Evolutionary conservation across 257 asterid genomes (phyloP).

Genomic region (Jasminum sambac): DNA sequence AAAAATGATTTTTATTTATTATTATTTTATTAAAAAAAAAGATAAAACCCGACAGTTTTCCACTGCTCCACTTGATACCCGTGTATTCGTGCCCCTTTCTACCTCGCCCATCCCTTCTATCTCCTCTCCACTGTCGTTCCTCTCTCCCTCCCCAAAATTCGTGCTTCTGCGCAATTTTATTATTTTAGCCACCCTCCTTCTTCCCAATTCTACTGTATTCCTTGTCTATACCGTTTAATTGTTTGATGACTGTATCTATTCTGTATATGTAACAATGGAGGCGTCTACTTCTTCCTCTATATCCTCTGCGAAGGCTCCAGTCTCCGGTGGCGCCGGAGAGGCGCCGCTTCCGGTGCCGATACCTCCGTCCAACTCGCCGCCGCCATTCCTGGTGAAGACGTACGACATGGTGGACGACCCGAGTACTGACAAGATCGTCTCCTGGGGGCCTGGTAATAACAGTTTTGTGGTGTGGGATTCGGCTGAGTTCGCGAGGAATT

Average conservation of each 20-base stretch:
- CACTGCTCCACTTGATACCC: no score
- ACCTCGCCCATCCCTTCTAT: no score
- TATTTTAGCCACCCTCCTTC: no score
- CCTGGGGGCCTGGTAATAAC: constrained; percentile 69
- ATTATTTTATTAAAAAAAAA: no score
- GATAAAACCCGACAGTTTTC: no score
- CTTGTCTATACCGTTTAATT: neutral
- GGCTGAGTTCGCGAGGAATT: constrained; percentile 60
- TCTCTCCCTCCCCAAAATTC: neutral
- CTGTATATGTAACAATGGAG: constrained; percentile 29
- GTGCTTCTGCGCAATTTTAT: neutral
- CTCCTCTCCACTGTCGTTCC: neutral
- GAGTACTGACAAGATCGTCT: constrained; percentile 59
- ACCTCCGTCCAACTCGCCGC: constrained; percentile 56
- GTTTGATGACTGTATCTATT: constrained; percentile 16
- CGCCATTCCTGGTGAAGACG: constrained; percentile 77
- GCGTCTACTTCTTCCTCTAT: constrained; percentile 25
- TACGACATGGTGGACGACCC: constrained; percentile 89
- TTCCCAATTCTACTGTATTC: neutral
- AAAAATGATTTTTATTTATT: no score
- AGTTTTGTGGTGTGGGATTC: constrained; percentile 85
- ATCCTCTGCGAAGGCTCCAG: constrained; percentile 3
- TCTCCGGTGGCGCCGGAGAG: constrained; percentile 32
- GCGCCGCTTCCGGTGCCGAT: constrained; percentile 49
- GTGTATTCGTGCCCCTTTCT: no score